phyloP scores from a whole-genome alignment of 2,329 filamentous ascomycete genomes.

The Bipolaris zeicola region DNA sequence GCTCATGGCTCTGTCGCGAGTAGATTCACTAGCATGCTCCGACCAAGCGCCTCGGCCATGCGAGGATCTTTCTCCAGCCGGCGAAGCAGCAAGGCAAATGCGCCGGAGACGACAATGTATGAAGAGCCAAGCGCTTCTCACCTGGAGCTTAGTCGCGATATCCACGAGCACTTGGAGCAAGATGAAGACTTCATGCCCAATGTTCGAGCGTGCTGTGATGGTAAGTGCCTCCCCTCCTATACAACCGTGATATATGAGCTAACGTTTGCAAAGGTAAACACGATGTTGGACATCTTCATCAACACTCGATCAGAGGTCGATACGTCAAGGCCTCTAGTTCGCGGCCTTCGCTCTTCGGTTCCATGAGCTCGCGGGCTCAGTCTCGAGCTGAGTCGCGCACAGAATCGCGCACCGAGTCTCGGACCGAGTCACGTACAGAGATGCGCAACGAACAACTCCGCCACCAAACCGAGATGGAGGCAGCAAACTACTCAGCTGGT shows the following conservation, averaged over 20 bases:
- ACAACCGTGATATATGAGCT: conserved; percentile 15
- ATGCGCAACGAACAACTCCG: conserved; percentile 32
- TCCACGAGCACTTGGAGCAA: conserved; percentile 77
- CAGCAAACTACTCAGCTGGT: conserved; percentile 35
- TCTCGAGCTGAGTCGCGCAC: conserved; percentile 34
- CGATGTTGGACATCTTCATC: conserved; percentile 55
- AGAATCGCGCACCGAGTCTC: conserved; percentile 24
- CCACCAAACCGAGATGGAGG: conserved; percentile 34
- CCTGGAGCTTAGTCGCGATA: conserved; percentile 76
- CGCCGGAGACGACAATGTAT: conserved; percentile 44
- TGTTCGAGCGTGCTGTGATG: conserved; percentile 95
- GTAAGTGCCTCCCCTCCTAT: conserved; percentile 59
- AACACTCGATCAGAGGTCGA: conserved; percentile 40
- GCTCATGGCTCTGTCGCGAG: conserved; percentile 53
- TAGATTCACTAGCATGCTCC: conserved; percentile 53
- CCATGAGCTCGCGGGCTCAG: conserved; percentile 43
- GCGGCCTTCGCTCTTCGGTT: conserved; percentile 39
- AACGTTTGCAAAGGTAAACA: conserved; percentile 51
- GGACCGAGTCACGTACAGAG: conserved; percentile 32
- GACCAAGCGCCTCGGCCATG: conserved; percentile 47
- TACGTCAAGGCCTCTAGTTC: conserved; percentile 33
- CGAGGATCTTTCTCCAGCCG: conserved; percentile 58
- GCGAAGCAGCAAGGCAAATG: conserved; percentile 49
- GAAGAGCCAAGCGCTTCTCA: conserved; percentile 70
- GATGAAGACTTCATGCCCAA: conserved; percentile 87